Evolutionary conservation across 2,329 filamentous ascomycete genomes (phyloP), one percentile per base, ranked within the genome.

Genomic region (Huntiella savannae): DNA sequence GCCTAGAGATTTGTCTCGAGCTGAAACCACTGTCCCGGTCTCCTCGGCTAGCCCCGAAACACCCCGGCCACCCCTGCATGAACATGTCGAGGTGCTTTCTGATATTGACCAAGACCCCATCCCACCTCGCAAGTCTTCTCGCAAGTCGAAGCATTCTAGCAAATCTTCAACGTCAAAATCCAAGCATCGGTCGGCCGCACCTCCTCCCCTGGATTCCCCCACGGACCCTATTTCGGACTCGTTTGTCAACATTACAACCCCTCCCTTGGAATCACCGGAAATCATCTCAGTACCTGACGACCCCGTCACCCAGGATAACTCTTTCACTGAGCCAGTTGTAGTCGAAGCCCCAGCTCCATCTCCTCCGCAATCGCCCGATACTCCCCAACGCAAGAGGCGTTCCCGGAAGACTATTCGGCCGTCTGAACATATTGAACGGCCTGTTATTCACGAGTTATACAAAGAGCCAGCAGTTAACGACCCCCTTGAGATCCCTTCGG

Each of bases 71-170:
- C 22, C 16, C n/a, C 32, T 16, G 12, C 13, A 43, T 15, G 13
- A 43, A 15, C 34, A 13, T 15, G 28, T 15, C 16, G 40, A 43
- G 12, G 13, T 13, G 22, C 12, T 43, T 16, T 43, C 40, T 33
- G 40, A 43, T 17, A 34, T 10, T 15, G 40, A 43, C 5, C 15
- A n/a, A n/a, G 40, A 34, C 8, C 28, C 17, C 10, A 19, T 43
- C 12, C 40, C 47, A 4, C 33, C 47, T 12, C 45, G 38, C 16
- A 48, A 35, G n/a, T 43, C 46, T 4, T 48, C 46, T 10, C 46
- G 35, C 2, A 44, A 43, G 28, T 44, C 44, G 22, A 28, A 28
- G 8, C 22, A 28, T 12, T 46, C 34, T 33, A 22, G 33, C 32
- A 49, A 45, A 19, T 45, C 37, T 28, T 49, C 47, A 10, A 35